Conservation (phyloP, 768 basidiomycete genomes). For the Sutorius australiensis region DNA sequence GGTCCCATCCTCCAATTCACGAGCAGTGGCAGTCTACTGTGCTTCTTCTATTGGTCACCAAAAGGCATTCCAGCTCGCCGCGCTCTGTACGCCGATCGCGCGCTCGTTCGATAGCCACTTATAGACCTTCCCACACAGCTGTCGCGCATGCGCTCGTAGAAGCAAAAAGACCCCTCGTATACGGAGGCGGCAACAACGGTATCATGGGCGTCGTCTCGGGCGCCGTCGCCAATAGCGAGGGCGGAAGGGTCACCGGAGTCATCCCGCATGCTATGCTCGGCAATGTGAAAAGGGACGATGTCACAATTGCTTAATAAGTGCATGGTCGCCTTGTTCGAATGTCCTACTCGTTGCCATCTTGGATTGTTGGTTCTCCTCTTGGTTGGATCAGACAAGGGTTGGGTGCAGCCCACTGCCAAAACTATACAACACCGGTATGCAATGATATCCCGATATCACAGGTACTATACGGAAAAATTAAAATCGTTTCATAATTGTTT, state of each 20-base stretch:
- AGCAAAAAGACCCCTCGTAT: slow-evolving; percentile 63
- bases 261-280: slow-evolving; percentile 74
- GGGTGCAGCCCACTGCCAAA: too few species aligned
- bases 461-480: too few species aligned
- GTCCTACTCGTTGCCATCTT: too few species aligned
- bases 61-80: slow-evolving; percentile 62
- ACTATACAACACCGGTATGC: too few species aligned
- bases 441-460: too few species aligned
- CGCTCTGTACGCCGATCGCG: slow-evolving; percentile 45
- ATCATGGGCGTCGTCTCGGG: slow-evolving; percentile 83
- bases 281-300: too few species aligned
- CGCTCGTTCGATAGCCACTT: neutral
- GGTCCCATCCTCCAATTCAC: slow-evolving; percentile 30
- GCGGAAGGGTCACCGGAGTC: slow-evolving; percentile 75
- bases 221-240: slow-evolving; percentile 51
- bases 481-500: too few species aligned
- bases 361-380: too few species aligned
- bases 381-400: too few species aligned
- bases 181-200: slow-evolving; percentile 81
- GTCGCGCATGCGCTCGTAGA: slow-evolving; percentile 69
- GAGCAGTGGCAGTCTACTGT: slow-evolving; percentile 77
- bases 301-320: too few species aligned
- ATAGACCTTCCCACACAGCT: slow-evolving; percentile 38
- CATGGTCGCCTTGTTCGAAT: too few species aligned
- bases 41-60: slow-evolving; percentile 68